Evolutionary conservation across 257 asterid genomes (phyloP).

Genomic region (Parsonsia alboflavescens): DNA sequence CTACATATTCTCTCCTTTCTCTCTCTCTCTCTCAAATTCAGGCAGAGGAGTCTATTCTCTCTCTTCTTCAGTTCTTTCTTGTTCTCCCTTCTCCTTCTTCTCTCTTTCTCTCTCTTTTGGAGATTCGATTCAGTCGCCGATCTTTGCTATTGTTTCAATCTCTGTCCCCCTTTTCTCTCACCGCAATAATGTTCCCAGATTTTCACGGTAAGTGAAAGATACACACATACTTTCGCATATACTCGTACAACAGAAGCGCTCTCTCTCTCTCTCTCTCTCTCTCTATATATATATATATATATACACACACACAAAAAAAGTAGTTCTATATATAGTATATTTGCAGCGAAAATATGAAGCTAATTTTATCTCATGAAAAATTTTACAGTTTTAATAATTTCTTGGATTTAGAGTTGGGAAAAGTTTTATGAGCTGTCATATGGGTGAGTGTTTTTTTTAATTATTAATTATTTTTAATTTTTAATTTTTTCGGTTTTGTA

Average conservation of each 20-base stretch:
- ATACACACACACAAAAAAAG: neutral
- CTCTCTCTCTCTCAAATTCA: constrained; percentile 20
- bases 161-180: constrained; percentile 31
- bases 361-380: neutral
- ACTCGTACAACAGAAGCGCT: neutral
- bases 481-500: constrained; percentile 3
- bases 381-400: neutral
- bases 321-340: neutral
- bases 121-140: constrained; percentile 62
- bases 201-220: constrained; percentile 27
- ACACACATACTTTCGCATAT: neutral
- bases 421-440: neutral
- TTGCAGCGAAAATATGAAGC: neutral
- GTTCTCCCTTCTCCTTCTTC: constrained; percentile 6
- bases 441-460: neutral
- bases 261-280: neutral
- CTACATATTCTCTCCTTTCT: constrained; percentile 38
- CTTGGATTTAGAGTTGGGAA: neutral
- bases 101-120: constrained; percentile 24
- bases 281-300: neutral
- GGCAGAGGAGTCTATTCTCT: constrained; percentile 30
- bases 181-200: constrained; percentile 29
- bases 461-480: no score
- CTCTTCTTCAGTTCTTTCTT: constrained; percentile 21
- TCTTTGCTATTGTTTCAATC: constrained; percentile 37